These are phyloP conservation scores for Backusella circina DNA, from an alignment of 192 early-diverging fungal species.

Conservation along the genomic window DNA sequence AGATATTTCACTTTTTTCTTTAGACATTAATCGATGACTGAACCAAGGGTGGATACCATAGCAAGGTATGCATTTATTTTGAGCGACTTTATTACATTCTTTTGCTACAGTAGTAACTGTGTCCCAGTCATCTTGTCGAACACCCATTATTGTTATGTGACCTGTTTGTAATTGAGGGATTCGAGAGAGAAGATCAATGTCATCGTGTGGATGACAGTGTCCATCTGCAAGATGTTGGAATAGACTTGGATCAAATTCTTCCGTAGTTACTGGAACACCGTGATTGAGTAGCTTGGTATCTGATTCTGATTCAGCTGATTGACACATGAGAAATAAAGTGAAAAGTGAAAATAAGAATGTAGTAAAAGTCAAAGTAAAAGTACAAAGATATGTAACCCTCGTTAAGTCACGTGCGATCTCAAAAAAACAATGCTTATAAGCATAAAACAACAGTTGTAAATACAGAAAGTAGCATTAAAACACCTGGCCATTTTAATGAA, in stretches of 20 bases:
- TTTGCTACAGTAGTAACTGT: conserved; percentile 14
- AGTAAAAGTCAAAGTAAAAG: background rate
- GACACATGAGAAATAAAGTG: background rate
- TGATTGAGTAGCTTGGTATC: background rate
- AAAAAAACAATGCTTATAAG: background rate
- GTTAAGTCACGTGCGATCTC: background rate
- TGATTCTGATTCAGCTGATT: background rate
- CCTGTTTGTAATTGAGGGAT: conserved; percentile 24
- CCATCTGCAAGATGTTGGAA: conserved; percentile 26
- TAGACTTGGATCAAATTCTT: background rate
- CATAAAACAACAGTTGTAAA: background rate
- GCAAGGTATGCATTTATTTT: conserved; percentile 25
- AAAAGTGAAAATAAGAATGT: background rate
- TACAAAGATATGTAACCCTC: background rate
- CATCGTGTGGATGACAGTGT: conserved; percentile 39
- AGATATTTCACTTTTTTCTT: background rate
- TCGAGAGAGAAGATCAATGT: background rate
- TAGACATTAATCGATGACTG: conserved; percentile 4
- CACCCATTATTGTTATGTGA: conserved; percentile 35
- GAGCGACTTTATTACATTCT: background rate
- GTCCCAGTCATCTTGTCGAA: conserved; percentile 35
- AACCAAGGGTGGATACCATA: conserved; percentile 40
- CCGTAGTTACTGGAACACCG: background rate
- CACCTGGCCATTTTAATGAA: background rate
- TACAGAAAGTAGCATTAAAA: background rate